phyloP scores from a whole-genome alignment of 768 basidiomycete species.

The Trametes cubensis region DNA sequence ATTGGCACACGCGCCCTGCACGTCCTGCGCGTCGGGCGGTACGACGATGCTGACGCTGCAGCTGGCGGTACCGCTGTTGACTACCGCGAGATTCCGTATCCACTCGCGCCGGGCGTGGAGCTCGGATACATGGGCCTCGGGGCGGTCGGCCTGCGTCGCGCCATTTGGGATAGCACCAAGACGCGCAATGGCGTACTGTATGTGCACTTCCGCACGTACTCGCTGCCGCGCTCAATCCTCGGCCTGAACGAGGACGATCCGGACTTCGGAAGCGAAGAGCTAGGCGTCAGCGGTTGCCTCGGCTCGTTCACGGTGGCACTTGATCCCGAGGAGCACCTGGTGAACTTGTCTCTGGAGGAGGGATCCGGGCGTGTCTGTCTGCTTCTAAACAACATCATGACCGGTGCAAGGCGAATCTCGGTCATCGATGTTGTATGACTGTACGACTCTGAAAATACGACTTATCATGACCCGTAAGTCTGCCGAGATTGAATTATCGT shows the following conservation, averaged over 20 bases:
- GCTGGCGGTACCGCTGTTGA: background rate
- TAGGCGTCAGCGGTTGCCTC: conserved; percentile 9
- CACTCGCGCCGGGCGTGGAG: conserved; percentile 5
- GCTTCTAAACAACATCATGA: conserved; percentile 21
- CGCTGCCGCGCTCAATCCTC: conserved; percentile 18
- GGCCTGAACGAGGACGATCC: conserved; percentile 17
- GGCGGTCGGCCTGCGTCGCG: conserved; percentile 18
- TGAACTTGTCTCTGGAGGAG: conserved; percentile 21
- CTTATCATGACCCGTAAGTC: background rate
- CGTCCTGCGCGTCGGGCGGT: conserved; percentile 8
- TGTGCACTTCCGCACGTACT: conserved; percentile 23
- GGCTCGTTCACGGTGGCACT: conserved; percentile 20
- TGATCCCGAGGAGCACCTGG: conserved; percentile 20
- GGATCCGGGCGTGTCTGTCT: conserved; percentile 20
- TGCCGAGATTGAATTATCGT: background rate
- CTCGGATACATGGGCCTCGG: conserved; percentile 19
- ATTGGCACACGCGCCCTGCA: conserved; percentile 18
- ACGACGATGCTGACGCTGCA: background rate
- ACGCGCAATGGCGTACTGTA: conserved; percentile 18
- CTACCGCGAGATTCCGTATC: conserved; percentile 22
- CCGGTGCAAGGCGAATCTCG: conserved; percentile 20
- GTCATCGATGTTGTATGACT: conserved; percentile 19
- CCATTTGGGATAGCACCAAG: conserved; percentile 24
- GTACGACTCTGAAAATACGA: background rate
- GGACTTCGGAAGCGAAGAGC: conserved; percentile 9